Base-by-base conservation (phyloP, 306 rosid genomes). In the Pachyrhizus erosus region DNA sequence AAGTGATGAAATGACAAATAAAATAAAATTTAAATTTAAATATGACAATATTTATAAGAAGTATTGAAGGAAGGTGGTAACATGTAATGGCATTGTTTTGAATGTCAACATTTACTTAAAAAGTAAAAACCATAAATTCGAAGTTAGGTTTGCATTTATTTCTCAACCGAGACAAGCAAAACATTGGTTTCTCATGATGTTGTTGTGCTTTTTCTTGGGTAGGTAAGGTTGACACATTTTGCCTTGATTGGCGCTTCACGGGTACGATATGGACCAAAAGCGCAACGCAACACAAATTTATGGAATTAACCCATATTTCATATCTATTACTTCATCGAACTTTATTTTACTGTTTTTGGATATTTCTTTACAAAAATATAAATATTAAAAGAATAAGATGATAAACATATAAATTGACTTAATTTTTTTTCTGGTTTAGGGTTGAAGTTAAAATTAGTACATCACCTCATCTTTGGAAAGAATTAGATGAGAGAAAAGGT, bases 161-260 rank as follows among this genome's bases (percentile, higher is more conserved):
- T 31, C 51, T 9, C 73, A 39, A 8, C 70, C 76, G 13, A 21
- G 4, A 33, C 61, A 71, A 51, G 70, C 42, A 51, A 64, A 14
- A 23, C 77, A 21, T 65, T 21, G 76, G 48, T 26, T 1, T 79
- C 84, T 55, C 87, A 24, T 33, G 84, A 76, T 5, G 0, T 43
- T 1, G 67, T 13, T 17, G 14, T n/a, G 8, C 79, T 68, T 60
- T 84, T 67, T 8, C 46, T 17, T 31, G 21, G 39, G 65, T 70
- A 14, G 43, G 83, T 54, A 14, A 61, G 68, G 34, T 78, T 43
- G n/a, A 46, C 65, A 6, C 69, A 26, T 37, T 73, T 65, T 21
- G 34, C 54, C 60, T 73, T 73, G 27, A 45, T 29, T 55, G 69
- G 49, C 21, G 74, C 71, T 78, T 78, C 54, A 51, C 18, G 39